Evolutionary conservation across 2,329 filamentous ascomycete genomes (phyloP), one percentile per base, ranked within the genome.

Genomic region (Aschersonia sp.): DNA sequence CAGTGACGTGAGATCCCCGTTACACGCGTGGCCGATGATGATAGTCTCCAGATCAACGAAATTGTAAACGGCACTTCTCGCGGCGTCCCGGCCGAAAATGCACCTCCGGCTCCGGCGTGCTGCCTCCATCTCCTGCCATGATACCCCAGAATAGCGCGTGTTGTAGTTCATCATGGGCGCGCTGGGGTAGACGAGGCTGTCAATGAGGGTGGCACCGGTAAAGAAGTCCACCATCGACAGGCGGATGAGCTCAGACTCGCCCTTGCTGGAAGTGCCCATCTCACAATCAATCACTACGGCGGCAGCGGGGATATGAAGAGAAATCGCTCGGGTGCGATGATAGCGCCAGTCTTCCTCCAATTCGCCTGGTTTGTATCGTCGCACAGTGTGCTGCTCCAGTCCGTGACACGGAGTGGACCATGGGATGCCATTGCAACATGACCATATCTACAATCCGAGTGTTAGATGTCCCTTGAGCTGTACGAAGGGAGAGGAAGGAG

Each of bases 261-360:
- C 66, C 5, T 59, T 59, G 7, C 54, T 52, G 2, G 68, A 60
- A 0, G 62, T 66, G 12, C 74, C 73, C 72, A 77, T 77, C 52
- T 78, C 74, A 51, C 74, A 77, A 50, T 77, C 73, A 4, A 79
- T 58, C 0, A 67, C 71, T 4, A 77, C 66, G 2, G 55, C 62
- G 43, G 40, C 49, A 12, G 52, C 51, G 11, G 45, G 50, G 12
- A 30, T 42, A 6, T 35, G 30, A 4, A 41, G 37, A 2, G 45
- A 9, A 6, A 42, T 40, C 9, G 32, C 30, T 1, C 32, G 14
- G 0, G 59, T 62, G 14, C 47, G 30, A 32, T 56, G 49, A 47
- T 56, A 58, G 11, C 30, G 42, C 60, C 59, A 62, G 39, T 57
- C 56, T 9, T 40, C 51, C 43, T 56, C 55, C 11, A 64, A 51